phyloP scores from a whole-genome alignment of 2,329 filamentous ascomycete species.

The Aspergillus latus region DNA sequence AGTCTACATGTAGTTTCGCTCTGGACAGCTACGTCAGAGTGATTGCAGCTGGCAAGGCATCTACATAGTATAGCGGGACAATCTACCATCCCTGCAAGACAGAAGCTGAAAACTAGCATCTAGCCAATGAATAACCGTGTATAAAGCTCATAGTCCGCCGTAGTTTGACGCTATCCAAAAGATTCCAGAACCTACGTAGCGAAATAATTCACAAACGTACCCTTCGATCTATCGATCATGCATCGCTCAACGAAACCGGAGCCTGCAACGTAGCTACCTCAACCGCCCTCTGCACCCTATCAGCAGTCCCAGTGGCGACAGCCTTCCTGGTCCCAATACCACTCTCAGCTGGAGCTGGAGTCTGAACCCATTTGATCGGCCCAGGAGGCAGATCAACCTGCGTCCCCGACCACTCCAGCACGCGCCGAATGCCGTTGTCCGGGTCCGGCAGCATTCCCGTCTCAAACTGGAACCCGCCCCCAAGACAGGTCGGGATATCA shows the following conservation, averaged over 20 bases:
- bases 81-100: too few relatives aligned
- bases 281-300: constrained; percentile 10
- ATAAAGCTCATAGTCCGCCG: too few relatives aligned
- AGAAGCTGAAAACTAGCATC: too few relatives aligned
- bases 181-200: too few relatives aligned
- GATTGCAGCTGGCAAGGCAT: too few relatives aligned
- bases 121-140: too few relatives aligned
- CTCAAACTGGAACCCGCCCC: constrained; percentile 21
- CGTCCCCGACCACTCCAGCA: constrained; percentile 7
- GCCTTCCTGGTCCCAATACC: constrained; percentile 15
- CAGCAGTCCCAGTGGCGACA: constrained; percentile 24
- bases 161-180: too few relatives aligned
- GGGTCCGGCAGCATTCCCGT: constrained; percentile 24
- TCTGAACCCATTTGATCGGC: constrained; percentile 24
- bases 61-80: too few relatives aligned
- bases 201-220: too few relatives aligned
- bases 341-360: neutral
- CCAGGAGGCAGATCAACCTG: constrained; percentile 16
- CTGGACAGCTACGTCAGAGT: too few relatives aligned
- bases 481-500: constrained; percentile 24
- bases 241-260: neutral
- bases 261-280: constrained; percentile 3
- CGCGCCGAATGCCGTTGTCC: constrained; percentile 13
- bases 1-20: too few relatives aligned
- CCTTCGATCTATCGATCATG: too few relatives aligned